Percentiles rank a stretch among this genome's conserved stretches.
Conservation (phyloP, 2,329 filamentous ascomycete genomes). For the Xylariaceae sp. region DNA sequence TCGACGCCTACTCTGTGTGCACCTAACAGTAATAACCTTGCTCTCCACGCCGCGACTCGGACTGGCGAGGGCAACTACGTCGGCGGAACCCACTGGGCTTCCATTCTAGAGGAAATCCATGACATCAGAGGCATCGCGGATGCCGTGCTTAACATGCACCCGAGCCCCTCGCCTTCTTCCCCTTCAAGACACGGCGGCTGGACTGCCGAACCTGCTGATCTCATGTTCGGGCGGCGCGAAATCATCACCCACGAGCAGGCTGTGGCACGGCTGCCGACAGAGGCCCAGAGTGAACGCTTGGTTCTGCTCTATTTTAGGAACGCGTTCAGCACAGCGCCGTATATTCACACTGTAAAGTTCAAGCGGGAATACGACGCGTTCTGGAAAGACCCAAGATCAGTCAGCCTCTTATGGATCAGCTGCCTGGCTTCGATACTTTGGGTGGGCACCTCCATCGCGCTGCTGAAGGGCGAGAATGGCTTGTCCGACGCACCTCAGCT, state of each 20-base stretch:
- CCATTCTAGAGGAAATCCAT: conserved; percentile 34
- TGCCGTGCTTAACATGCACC: conserved; percentile 21
- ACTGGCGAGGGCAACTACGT: conserved; percentile 29
- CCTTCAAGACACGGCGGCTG: conserved; percentile 19
- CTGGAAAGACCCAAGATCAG: conserved; percentile 36
- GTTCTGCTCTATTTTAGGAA: conserved; percentile 32
- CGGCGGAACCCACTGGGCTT: conserved; percentile 32
- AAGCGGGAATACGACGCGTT: conserved; percentile 44
- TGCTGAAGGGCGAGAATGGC: conserved; percentile 27
- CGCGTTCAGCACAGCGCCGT: conserved; percentile 30
- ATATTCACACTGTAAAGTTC: conserved; percentile 38
- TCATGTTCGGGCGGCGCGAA: conserved; percentile 26
- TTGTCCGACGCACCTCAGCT: conserved; percentile 24
- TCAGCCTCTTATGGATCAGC: conserved; percentile 45
- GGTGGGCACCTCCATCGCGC: conserved; percentile 35
- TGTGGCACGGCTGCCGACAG: conserved; percentile 28
- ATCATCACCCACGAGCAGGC: conserved; percentile 31
- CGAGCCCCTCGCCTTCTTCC: conserved; percentile 26
- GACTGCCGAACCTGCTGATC: conserved; percentile 23
- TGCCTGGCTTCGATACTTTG: conserved; percentile 44
- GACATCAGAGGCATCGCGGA: conserved; percentile 32
- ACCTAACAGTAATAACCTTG: background rate
- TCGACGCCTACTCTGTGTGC: conserved; percentile 13
- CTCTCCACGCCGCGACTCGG: conserved; percentile 17
- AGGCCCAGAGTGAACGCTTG: conserved; percentile 29